A percentile compares a stretch with the other conserved stretches of the same genome.
Conservation (phyloP, 192 early-diverging fungal genomes). For the Chytriomyces sp. region DNA sequence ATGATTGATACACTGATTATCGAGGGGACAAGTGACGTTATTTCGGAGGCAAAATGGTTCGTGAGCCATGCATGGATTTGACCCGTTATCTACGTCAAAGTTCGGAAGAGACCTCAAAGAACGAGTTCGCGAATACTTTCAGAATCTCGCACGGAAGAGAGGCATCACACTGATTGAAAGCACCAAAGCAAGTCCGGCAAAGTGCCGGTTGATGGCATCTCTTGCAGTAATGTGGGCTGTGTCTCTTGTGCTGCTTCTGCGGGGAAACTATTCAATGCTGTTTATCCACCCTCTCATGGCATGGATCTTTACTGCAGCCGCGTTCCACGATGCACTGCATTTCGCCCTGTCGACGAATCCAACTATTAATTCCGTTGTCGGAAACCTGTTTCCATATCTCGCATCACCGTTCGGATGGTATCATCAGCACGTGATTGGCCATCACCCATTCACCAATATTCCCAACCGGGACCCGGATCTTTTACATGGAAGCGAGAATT, state of each 20-base stretch:
- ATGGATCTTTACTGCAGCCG: slow-evolving; percentile 6
- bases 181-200: slow-evolving; percentile 25
- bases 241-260: background rate
- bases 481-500: slow-evolving; percentile 17
- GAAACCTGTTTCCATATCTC: slow-evolving; percentile 9
- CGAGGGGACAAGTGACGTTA: background rate
- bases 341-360: slow-evolving; percentile 12
- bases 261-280: slow-evolving; percentile 19
- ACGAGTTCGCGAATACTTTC: slow-evolving; percentile 13
- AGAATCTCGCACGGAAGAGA: background rate
- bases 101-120: background rate
- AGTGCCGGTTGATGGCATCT: background rate
- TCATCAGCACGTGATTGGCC: slow-evolving; percentile 17
- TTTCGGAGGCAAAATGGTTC: background rate
- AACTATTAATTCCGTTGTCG: background rate
- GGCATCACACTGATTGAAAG: slow-evolving; percentile 11
- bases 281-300: background rate
- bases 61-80: slow-evolving; percentile 24
- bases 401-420: slow-evolving; percentile 9
- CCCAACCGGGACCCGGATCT: slow-evolving; percentile 21
- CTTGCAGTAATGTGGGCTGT: background rate
- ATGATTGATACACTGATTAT: background rate
- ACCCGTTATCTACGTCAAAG: background rate
- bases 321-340: slow-evolving; percentile 24
- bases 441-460: slow-evolving; percentile 20